Conservation (phyloP, 2,329 filamentous ascomycete genomes). For the Pestalotiopsis sp. region DNA sequence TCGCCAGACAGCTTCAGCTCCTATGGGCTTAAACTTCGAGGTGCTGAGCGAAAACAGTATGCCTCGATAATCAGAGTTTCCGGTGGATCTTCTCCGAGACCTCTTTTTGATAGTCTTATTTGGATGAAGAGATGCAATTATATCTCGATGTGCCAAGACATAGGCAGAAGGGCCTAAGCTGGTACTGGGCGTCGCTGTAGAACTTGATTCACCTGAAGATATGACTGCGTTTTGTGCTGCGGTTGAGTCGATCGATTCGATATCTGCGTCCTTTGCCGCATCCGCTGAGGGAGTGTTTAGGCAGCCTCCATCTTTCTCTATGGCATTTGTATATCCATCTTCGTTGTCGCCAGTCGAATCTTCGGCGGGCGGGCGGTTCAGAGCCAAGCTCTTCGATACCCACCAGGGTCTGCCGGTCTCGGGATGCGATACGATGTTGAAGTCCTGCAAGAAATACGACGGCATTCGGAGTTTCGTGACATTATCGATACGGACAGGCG, state of each 20-base stretch:
- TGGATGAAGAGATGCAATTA: slow-evolving; percentile 30
- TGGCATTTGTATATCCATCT: not conserved
- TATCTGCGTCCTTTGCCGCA: not conserved
- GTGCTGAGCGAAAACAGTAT: slow-evolving; percentile 18
- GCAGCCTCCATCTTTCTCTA: not conserved
- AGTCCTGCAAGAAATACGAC: slow-evolving; percentile 64
- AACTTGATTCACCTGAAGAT: not conserved
- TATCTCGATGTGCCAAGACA: slow-evolving; percentile 33
- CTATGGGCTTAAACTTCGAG: slow-evolving; percentile 19
- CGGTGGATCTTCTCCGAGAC: not conserved
- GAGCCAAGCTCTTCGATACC: slow-evolving; percentile 49
- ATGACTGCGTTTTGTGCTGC: not conserved
- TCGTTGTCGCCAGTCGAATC: not conserved
- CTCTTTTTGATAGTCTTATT: slow-evolving; percentile 10
- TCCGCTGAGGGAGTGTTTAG: not conserved
- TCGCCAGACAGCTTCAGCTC: slow-evolving; percentile 45
- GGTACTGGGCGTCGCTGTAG: not conserved
- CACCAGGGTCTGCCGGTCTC: slow-evolving; percentile 56
- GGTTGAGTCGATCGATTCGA: not conserved
- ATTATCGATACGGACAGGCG: slow-evolving; percentile 60
- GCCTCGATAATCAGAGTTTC: slow-evolving; percentile 17
- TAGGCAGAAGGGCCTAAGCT: slow-evolving; percentile 31
- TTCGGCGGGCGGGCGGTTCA: slow-evolving; percentile 20
- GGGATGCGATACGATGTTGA: slow-evolving; percentile 60
- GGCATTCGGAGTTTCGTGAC: slow-evolving; percentile 56